phyloP scores from a whole-genome alignment of 441 rosid genomes.

The Pelargonium australe region DNA sequence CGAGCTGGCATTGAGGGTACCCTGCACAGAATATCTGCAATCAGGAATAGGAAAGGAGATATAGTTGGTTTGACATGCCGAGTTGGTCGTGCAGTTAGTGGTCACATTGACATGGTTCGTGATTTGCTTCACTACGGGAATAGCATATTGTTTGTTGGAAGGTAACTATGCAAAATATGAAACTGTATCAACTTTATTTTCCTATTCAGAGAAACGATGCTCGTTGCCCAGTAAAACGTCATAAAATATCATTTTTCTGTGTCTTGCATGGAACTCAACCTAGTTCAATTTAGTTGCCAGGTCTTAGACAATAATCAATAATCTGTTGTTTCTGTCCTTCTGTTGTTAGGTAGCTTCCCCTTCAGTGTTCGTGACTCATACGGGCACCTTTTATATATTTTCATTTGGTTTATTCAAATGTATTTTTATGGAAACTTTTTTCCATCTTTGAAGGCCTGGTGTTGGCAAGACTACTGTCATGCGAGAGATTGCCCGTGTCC shows the following conservation, averaged over 20 bases:
- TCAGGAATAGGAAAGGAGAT: slow-evolving; percentile 49
- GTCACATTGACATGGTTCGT: slow-evolving; percentile 56
- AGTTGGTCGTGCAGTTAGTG: slow-evolving; percentile 61
- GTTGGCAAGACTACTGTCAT: slow-evolving; percentile 67
- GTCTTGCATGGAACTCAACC: background rate
- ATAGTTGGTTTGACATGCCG: slow-evolving; percentile 60
- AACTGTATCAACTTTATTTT: background rate
- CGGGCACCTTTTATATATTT: background rate
- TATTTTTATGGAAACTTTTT: background rate
- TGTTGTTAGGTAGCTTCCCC: too few relatives aligned
- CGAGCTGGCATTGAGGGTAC: slow-evolving; percentile 67
- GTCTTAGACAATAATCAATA: background rate
- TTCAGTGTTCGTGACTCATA: background rate
- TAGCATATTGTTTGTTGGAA: slow-evolving; percentile 64
- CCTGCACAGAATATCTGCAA: slow-evolving; percentile 61
- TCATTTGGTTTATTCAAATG: background rate
- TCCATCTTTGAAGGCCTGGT: slow-evolving; percentile 39
- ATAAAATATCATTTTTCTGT: background rate
- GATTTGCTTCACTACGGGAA: slow-evolving; percentile 56
- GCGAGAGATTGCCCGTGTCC: slow-evolving; percentile 58
- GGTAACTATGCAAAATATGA: slow-evolving; percentile 26
- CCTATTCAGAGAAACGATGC: background rate
- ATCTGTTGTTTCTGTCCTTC: background rate
- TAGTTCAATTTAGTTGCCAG: background rate
- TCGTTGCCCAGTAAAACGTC: background rate